Evolutionary conservation across 2,329 filamentous ascomycete species (phyloP).

Genomic region (Boeremia exigua): DNA sequence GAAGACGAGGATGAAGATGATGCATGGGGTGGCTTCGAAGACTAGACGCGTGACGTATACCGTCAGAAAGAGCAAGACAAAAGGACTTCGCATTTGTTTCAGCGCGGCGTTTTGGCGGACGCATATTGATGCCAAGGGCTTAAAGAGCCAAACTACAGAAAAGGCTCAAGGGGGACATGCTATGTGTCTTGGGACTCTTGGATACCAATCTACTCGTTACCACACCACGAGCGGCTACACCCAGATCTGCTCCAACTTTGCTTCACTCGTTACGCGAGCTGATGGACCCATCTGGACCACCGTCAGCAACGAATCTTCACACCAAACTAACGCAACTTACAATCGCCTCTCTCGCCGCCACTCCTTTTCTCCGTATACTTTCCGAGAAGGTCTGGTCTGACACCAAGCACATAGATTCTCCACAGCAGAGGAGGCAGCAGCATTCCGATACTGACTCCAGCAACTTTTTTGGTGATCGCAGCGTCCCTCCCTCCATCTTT

Average conservation of each 20-base stretch:
- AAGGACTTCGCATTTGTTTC: conserved; percentile 18
- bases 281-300: conserved; percentile 17
- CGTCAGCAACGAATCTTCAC: not conserved
- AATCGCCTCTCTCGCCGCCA: conserved; percentile 9
- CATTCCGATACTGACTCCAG: conserved; percentile 22
- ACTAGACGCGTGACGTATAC: conserved; percentile 52
- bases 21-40: conserved; percentile 73
- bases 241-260: too few relatives aligned
- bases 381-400: conserved; percentile 32
- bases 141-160: not conserved
- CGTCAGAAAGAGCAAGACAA: not conserved
- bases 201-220: not conserved
- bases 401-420: conserved; percentile 32
- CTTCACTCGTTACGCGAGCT: conserved; percentile 4
- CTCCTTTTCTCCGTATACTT: conserved; percentile 22
- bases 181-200: not conserved
- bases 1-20: conserved; percentile 60
- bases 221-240: not conserved
- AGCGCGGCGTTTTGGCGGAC: conserved; percentile 38
- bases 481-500: conserved; percentile 23
- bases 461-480: conserved; percentile 29
- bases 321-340: conserved; percentile 8
- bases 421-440: conserved; percentile 30
- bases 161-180: not conserved
- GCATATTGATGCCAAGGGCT: conserved; percentile 4